phyloP scores from a whole-genome alignment of 805 yeast genomes.

The Yarrowia divulgata region DNA sequence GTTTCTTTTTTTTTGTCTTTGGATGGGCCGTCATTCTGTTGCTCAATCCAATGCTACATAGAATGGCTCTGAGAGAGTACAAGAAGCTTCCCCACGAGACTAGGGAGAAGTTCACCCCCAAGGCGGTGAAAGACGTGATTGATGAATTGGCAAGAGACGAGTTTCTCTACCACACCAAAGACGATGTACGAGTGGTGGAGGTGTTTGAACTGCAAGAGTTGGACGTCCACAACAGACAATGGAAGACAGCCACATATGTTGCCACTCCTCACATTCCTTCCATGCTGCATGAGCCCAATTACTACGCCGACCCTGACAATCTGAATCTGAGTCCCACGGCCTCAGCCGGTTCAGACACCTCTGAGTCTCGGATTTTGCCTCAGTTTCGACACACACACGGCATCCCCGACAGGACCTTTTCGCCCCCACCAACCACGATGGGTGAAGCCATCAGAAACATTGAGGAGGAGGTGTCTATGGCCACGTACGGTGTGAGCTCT shows the following conservation, averaged over 20 bases:
- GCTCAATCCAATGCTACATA: conserved; percentile 40
- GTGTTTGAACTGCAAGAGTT: conserved; percentile 53
- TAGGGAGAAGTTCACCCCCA: conserved; percentile 1
- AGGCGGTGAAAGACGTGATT: neutral
- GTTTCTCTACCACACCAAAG: conserved; percentile 1
- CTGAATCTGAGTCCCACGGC: neutral
- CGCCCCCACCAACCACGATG: conserved; percentile 16
- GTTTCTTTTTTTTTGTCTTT: conserved; percentile 50
- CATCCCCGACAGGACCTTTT: conserved; percentile 27
- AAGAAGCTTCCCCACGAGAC: conserved; percentile 4
- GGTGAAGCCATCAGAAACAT: conserved; percentile 23
- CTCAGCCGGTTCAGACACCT: neutral
- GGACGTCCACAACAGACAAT: conserved; percentile 45
- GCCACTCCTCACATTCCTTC: conserved; percentile 40
- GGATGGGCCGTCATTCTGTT: conserved; percentile 59
- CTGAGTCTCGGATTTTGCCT: conserved; percentile 8
- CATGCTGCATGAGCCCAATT: conserved; percentile 27
- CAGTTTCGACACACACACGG: conserved; percentile 4
- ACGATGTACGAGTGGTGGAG: conserved; percentile 54
- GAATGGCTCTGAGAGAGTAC: conserved; percentile 30
- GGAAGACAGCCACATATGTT: conserved; percentile 42
- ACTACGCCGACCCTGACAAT: conserved; percentile 7
- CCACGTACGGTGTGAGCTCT: conserved; percentile 14
- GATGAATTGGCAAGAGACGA: conserved; percentile 2
- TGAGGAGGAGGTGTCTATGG: conserved; percentile 24